A percentile compares a stretch with the other conserved stretches of the same genome.
phyloP scores from a whole-genome alignment of 1,139 yeast genomes.

The Torulaspora globosa region DNA sequence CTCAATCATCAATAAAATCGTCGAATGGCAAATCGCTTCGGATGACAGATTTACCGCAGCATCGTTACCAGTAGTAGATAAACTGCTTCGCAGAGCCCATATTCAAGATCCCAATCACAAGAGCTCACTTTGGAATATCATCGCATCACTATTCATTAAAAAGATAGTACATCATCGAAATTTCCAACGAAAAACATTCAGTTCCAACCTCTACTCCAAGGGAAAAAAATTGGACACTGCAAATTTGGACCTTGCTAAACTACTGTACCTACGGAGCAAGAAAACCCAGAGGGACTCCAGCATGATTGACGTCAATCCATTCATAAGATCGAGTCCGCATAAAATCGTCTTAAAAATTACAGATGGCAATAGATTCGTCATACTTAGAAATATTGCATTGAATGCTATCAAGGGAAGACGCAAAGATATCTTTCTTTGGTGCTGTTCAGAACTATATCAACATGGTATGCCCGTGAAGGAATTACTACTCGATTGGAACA shows the following conservation, averaged over 20 bases:
- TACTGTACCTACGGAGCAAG: slow-evolving; percentile 13
- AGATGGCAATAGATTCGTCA: slow-evolving; percentile 21
- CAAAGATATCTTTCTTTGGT: slow-evolving; percentile 28
- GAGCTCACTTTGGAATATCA: slow-evolving; percentile 23
- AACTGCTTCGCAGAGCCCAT: slow-evolving; percentile 24
- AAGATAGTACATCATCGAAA: slow-evolving; percentile 13
- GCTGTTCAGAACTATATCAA: slow-evolving; percentile 22
- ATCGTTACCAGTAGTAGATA: slow-evolving; percentile 17
- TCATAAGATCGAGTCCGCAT: slow-evolving; percentile 19
- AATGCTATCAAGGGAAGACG: slow-evolving; percentile 19
- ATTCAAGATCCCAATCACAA: slow-evolving; percentile 22
- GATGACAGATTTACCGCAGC: slow-evolving; percentile 10
- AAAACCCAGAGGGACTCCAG: not conserved
- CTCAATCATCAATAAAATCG: slow-evolving; percentile 20
- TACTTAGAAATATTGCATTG: slow-evolving; percentile 27
- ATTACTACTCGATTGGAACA: slow-evolving; percentile 25
- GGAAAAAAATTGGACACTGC: slow-evolving; percentile 4
- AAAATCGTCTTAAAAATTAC: slow-evolving; percentile 21
- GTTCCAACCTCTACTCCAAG: not conserved
- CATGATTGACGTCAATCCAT: slow-evolving; percentile 22
- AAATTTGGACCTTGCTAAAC: slow-evolving; percentile 23
- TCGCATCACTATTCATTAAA: slow-evolving; percentile 28
- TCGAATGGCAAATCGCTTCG: slow-evolving; percentile 18
- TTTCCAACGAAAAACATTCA: slow-evolving; percentile 3
- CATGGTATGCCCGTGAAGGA: slow-evolving; percentile 25